Evolutionary conservation across 495 filamentous ascomycete species (phyloP).

Genomic region (Penicillium samsonianum): DNA sequence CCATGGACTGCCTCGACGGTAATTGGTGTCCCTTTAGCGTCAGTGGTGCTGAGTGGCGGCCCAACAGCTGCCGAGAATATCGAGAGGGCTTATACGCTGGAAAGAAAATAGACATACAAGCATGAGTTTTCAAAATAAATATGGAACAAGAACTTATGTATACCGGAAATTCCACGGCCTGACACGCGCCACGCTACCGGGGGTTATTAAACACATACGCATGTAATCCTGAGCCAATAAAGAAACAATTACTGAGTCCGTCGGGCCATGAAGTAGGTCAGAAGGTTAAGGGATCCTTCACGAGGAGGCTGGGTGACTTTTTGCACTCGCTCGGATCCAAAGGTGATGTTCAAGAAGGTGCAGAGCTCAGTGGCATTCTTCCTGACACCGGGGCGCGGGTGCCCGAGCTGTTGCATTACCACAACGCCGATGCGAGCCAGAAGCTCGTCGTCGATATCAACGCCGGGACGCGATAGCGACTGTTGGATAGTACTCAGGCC

Average conservation of each 20-base stretch:
- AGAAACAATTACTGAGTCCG: constrained; percentile 19
- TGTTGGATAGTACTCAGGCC: constrained; percentile 39
- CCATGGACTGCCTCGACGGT: no score
- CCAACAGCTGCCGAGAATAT: neutral
- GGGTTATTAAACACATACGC: constrained; percentile 1
- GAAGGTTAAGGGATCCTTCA: constrained; percentile 70
- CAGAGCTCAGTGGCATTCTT: constrained; percentile 78
- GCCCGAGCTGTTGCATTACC: constrained; percentile 63
- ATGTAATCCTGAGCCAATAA: neutral
- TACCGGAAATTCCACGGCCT: constrained; percentile 5
- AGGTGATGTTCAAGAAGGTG: constrained; percentile 67
- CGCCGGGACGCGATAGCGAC: constrained; percentile 19
- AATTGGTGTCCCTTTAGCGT: no score
- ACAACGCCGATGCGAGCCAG: constrained; percentile 52
- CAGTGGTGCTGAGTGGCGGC: no score
- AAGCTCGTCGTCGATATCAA: constrained; percentile 30
- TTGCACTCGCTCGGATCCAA: constrained; percentile 63
- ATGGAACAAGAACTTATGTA: constrained; percentile 9
- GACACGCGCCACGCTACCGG: constrained; percentile 8
- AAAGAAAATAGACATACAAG: neutral
- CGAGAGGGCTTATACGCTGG: neutral
- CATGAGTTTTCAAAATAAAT: neutral
- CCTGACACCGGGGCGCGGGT: constrained; percentile 73
- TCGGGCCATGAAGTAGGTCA: constrained; percentile 83
- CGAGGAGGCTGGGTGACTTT: constrained; percentile 59